Base-by-base conservation (phyloP, 2,329 filamentous ascomycete genomes). In the Raffaelea deltoideospora region DNA sequence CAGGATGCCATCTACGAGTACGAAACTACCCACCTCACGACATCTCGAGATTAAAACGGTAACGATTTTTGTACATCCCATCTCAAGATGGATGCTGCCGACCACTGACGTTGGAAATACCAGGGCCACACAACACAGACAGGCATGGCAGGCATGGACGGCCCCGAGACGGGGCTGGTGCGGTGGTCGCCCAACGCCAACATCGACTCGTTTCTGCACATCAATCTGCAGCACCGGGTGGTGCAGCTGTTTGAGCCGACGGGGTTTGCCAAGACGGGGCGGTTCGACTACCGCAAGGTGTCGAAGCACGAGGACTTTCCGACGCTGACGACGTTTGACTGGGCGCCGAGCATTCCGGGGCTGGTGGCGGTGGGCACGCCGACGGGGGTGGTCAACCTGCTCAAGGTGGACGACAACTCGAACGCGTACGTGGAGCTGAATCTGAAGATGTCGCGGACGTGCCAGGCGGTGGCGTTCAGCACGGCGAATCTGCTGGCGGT, bases 401-500 rank as follows among this genome's bases (percentile, higher is more conserved):
- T 90, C 38, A 70, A 76, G 42, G 69, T 90, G 33, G 76, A 85
- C 49, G 75, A 82, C 46, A 70, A 73, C 44, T 77, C 67, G 36
- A 84, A 71, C 48, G 70, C 67, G 24, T 72, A 71, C 45, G 52
- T 73, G 34, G 73, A 79, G 34, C 72, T 86, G 41, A 72, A 72
- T 17, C 69, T 86, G 33, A 84, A 82, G 52, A 74, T 85, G 53
- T 72, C 80, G 37, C 71, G 84, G 31, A 79, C 79, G 31, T 88
- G 81, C 48, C 84, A 88, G 48, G 80, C 82, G 1, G 80, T 90
- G 29, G 77, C 82, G 4, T 86, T 90, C 58, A 88, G 76, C 50
- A 75, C 72, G 4, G 66, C 64, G 5, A 78, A 79, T 15, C 64
- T 81, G 38, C 61, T 92, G 35, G 84, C 83, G 10, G 81, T 86